These are phyloP conservation scores for Colletotrichum sp. DNA, from an alignment of 2,329 filamentous ascomycete genomes.

Conservation along the genomic window DNA sequence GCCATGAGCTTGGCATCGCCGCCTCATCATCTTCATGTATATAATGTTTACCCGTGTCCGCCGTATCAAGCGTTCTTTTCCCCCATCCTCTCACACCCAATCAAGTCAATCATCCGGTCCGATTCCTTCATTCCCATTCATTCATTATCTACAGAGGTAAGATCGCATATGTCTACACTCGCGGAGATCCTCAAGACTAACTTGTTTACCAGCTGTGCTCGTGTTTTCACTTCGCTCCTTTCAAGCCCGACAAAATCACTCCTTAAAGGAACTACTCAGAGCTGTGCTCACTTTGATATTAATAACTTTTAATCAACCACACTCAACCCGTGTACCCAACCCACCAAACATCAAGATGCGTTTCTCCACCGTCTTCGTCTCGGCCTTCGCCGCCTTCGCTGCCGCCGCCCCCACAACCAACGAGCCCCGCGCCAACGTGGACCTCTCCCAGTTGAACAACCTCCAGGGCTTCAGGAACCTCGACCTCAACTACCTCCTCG, in stretches of 20 bases:
- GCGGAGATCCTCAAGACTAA: conserved; percentile 25
- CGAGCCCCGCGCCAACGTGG: conserved; percentile 39
- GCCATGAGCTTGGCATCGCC: background rate
- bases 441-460: conserved; percentile 44
- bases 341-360: conserved; percentile 50
- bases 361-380: conserved; percentile 48
- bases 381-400: conserved; percentile 49
- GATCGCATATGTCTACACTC: conserved; percentile 6
- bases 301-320: conserved; percentile 34
- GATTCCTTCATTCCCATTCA: conserved; percentile 45
- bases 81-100: conserved; percentile 35
- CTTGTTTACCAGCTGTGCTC: conserved; percentile 49
- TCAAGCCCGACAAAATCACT: conserved; percentile 22
- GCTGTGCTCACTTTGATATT: conserved; percentile 47
- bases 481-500: conserved; percentile 51
- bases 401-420: conserved; percentile 46
- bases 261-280: conserved; percentile 42
- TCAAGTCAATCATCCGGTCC: conserved; percentile 29
- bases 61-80: conserved; percentile 21
- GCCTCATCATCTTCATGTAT: conserved; percentile 35
- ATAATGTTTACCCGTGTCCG: conserved; percentile 33
- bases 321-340: conserved; percentile 26
- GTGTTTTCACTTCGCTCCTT: conserved; percentile 50
- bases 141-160: conserved; percentile 54
- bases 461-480: conserved; percentile 44